A percentile compares a stretch with the other conserved stretches of the same genome.
These are phyloP conservation scores for Hevea brasiliensis DNA, from an alignment of 345 rosid genomes.

Conservation along the genomic window DNA sequence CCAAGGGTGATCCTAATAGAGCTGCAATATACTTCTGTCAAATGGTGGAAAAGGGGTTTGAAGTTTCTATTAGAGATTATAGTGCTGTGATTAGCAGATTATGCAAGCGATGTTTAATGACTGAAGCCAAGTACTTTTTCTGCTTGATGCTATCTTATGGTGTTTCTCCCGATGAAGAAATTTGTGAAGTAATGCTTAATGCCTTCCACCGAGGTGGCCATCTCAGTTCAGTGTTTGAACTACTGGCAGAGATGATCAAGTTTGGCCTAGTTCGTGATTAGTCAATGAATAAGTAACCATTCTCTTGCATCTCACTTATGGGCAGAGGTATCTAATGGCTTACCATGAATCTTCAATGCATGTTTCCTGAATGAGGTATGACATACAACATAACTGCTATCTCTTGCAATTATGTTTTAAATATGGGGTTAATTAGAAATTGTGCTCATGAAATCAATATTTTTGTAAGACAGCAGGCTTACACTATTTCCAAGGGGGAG, in stretches of 20 bases:
- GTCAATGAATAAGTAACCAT: constrained; percentile 21
- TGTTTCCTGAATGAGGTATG: constrained; percentile 9
- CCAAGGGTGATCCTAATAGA: constrained; percentile 52
- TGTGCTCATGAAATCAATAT: background rate
- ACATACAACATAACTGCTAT: background rate
- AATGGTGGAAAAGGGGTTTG: constrained; percentile 58
- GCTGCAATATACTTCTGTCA: constrained; percentile 43
- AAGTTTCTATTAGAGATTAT: constrained; percentile 62
- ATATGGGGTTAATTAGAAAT: background rate
- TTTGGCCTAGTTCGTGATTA: constrained; percentile 42
- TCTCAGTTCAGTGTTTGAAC: constrained; percentile 32
- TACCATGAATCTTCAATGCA: background rate
- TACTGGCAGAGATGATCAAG: constrained; percentile 50
- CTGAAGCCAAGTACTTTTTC: constrained; percentile 50
- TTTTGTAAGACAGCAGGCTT: background rate
- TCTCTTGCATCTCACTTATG: background rate
- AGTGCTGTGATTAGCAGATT: constrained; percentile 70
- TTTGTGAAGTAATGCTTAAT: constrained; percentile 52
- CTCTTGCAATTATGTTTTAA: background rate
- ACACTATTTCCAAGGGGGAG: background rate
- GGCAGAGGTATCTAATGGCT: background rate
- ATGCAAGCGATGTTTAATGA: constrained; percentile 47
- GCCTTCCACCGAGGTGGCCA: constrained; percentile 39
- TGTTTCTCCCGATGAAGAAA: constrained; percentile 55
- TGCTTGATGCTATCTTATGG: constrained; percentile 54